These are phyloP conservation scores for Solanum megistacrolobum DNA, from an alignment of 257 asterid species.

Conservation along the genomic window DNA sequence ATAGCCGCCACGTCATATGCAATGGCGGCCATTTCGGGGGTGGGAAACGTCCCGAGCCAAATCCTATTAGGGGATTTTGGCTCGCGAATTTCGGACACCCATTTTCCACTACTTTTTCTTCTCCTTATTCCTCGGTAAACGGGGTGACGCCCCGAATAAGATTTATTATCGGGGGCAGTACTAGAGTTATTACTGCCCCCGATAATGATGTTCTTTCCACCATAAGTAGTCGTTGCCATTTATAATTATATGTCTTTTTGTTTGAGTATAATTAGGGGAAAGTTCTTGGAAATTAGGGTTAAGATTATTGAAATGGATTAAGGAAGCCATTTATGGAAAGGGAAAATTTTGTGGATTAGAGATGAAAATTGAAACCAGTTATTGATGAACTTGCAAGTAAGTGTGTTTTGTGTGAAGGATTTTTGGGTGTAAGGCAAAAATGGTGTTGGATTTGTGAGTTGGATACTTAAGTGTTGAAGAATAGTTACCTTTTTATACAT, in stretches of 20 bases:
- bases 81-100: constrained; percentile 5
- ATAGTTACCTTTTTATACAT: not conserved
- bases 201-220: not conserved
- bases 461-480: constrained; percentile 16
- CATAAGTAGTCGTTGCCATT: constrained; percentile 24
- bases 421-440: constrained; percentile 43
- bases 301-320: not conserved
- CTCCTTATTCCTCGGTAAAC: constrained; percentile 49
- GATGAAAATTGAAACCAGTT: constrained; percentile 25
- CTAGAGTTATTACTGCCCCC: not conserved
- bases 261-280: not conserved
- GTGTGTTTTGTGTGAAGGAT: constrained; percentile 18
- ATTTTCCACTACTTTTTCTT: constrained; percentile 12
- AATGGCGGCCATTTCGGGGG: not conserved
- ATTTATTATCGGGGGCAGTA: not conserved
- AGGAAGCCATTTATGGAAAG: constrained; percentile 39
- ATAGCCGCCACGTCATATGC: not conserved
- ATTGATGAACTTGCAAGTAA: constrained; percentile 10
- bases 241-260: not conserved
- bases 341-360: not conserved
- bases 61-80: not conserved
- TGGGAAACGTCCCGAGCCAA: constrained; percentile 5
- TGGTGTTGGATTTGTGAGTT: constrained; percentile 42
- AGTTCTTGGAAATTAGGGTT: not conserved
- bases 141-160: constrained; percentile 23